These are phyloP conservation scores for Trichoderma koningii DNA, from an alignment of 2,329 filamentous ascomycete species.

Conservation along the genomic window DNA sequence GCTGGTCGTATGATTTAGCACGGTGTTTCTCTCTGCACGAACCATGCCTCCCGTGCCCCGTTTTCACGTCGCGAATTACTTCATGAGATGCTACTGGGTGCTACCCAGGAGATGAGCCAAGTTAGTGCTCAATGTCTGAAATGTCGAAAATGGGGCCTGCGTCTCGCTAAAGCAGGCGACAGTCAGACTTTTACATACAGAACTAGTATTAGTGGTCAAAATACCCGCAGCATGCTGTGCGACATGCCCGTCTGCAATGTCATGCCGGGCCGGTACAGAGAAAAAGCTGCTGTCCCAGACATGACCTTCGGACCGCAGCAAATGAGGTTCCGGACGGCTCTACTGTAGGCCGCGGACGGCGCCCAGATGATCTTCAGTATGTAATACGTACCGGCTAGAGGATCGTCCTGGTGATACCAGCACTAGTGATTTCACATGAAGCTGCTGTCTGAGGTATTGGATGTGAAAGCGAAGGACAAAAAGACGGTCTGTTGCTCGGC, in stretches of 20 bases:
- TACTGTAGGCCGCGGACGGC: neutral
- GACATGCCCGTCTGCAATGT: slow-evolving; percentile 23
- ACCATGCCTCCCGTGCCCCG: neutral
- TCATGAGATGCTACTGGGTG: too few species aligned
- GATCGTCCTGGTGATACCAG: neutral
- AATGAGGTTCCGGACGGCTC: neutral
- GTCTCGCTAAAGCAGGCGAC: slow-evolving; percentile 24
- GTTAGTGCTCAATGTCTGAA: slow-evolving; percentile 9
- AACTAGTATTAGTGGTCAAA: neutral
- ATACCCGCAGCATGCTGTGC: slow-evolving; percentile 25
- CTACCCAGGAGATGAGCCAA: neutral
- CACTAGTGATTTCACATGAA: neutral
- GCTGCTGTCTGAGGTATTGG: slow-evolving; percentile 1
- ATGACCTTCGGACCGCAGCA: slow-evolving; percentile 1
- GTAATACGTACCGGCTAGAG: neutral
- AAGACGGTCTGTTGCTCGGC: slow-evolving; percentile 24
- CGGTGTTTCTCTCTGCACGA: slow-evolving; percentile 12
- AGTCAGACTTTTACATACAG: slow-evolving; percentile 12
- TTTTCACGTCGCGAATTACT: neutral
- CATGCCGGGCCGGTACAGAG: slow-evolving; percentile 22
- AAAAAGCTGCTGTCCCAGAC: neutral
- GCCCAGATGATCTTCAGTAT: slow-evolving; percentile 9
- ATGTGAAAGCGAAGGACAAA: slow-evolving; percentile 1
- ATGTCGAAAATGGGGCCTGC: slow-evolving; percentile 7
- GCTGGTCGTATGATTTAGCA: neutral